These are phyloP conservation scores for Metschnikowia drakensbergensis DNA, from an alignment of 805 yeast genomes.

Conservation along the genomic window DNA sequence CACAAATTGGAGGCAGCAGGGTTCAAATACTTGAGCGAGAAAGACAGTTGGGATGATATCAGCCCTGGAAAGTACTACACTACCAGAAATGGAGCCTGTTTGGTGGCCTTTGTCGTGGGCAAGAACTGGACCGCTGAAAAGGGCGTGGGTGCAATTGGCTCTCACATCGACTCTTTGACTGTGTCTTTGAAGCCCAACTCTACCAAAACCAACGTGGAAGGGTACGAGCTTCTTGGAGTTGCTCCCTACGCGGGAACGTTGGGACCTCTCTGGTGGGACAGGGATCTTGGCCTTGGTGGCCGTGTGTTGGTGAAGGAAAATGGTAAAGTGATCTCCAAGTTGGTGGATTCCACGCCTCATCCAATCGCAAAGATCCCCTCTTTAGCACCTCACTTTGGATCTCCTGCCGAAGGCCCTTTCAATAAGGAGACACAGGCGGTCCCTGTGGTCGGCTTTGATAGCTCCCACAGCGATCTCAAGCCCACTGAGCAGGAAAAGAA, in stretches of 20 bases:
- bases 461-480: conserved; percentile 35
- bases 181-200: conserved; percentile 71
- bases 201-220: conserved; percentile 56
- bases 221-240: conserved; percentile 74
- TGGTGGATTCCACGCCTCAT: conserved; percentile 57
- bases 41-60: conserved; percentile 46
- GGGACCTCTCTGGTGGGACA: conserved; percentile 68
- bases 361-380: conserved; percentile 82
- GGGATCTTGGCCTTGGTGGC: conserved; percentile 85
- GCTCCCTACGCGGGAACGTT: conserved; percentile 81
- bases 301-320: conserved; percentile 51
- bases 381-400: conserved; percentile 84
- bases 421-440: conserved; percentile 74
- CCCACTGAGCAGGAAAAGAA: conserved; percentile 55
- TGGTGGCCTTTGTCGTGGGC: conserved; percentile 71
- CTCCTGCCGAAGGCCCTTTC: conserved; percentile 62
- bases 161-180: conserved; percentile 74
- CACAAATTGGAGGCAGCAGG: conserved; percentile 53
- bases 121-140: conserved; percentile 56
- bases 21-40: conserved; percentile 63
- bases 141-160: conserved; percentile 68
- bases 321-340: conserved; percentile 36
- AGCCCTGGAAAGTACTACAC: conserved; percentile 62
- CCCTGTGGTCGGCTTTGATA: conserved; percentile 65
- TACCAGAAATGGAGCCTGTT: conserved; percentile 60